phyloP scores from a whole-genome alignment of 495 filamentous ascomycete genomes.

The Sordaria brevicollis region DNA sequence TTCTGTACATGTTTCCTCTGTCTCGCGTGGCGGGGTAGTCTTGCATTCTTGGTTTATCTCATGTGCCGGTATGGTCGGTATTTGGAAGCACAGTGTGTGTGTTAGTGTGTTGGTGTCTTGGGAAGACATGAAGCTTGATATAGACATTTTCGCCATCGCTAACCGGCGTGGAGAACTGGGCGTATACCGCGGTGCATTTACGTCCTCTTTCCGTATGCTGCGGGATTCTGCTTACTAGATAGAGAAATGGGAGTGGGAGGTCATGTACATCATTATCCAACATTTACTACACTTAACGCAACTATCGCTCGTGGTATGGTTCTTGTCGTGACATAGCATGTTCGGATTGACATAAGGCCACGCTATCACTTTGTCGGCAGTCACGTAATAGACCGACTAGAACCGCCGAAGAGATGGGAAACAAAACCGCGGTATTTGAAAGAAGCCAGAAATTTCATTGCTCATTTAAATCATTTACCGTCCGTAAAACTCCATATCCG shows the following conservation, averaged over 20 bases:
- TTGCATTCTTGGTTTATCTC: background rate
- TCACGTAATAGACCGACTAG: background rate
- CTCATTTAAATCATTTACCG: background rate
- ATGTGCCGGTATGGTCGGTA: background rate
- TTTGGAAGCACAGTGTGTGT: background rate
- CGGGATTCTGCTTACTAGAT: background rate
- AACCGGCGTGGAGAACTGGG: background rate
- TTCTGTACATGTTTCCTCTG: background rate
- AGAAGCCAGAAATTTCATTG: background rate
- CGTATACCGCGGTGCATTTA: background rate
- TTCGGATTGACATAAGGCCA: too few relatives aligned
- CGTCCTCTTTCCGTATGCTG: background rate
- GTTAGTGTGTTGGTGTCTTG: background rate
- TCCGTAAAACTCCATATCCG: background rate
- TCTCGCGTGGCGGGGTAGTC: background rate
- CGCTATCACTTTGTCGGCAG: background rate
- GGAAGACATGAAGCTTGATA: background rate
- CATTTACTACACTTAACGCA: background rate
- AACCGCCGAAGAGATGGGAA: background rate
- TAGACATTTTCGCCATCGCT: background rate
- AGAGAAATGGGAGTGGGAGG: background rate
- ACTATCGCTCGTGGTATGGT: background rate
- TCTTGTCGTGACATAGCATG: too few relatives aligned
- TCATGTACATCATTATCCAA: background rate
- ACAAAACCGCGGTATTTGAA: background rate